Base-by-base conservation (phyloP, 1,284 basidiomycete species). In the Boletus mariae region DNA sequence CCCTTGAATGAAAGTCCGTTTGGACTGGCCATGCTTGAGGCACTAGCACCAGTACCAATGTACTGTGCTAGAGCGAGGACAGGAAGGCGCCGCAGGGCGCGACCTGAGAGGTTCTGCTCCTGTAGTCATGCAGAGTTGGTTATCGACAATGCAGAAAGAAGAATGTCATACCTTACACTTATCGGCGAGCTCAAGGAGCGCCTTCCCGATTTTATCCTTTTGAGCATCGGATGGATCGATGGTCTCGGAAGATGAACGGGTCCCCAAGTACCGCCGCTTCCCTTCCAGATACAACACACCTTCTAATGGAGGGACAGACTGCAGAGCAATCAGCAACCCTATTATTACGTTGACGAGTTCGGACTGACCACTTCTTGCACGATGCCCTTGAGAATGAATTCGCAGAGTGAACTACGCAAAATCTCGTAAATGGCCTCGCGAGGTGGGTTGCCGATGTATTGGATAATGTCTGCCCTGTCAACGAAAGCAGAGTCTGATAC, bases 401-500 rank as follows among this genome's bases (percentile, higher is more conserved):
- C 96, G 13, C 75, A 69, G 12, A 98, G 73, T 65, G 91, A 96
- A 4, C 84, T 85, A 9, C 85, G 78, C n/a, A 99, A 73, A 57
- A 99, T 98, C 71, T 92, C 92, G 71, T 98, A 98, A 48, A 98
- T 83, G 0, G 95, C 96, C 61, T 94, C 85, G 4, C 87, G 80
- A 4, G 94, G 85, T 1, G 96, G 96, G 6, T 93, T 79, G 55
- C 94, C 94, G 35, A 98, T 82, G 65, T 93, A 97, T 76, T 98
- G 94, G 45, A 96, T 85, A 54, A 99, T 94, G 65, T 99, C 97
- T 11, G 95, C 97, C 44, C 97, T 87, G 67, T 99, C 97, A 50
- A 98, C 84, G 66, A 98, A 99, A 1, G 96, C 97, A 44, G 84
- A 84, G 67, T 99, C 96, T 96, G 61, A 42, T 29, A 46, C 12